A percentile compares a stretch with the other conserved stretches of the same genome.
Conservation (phyloP, 176 grass and related monocot genomes). For the Secale cereale region DNA sequence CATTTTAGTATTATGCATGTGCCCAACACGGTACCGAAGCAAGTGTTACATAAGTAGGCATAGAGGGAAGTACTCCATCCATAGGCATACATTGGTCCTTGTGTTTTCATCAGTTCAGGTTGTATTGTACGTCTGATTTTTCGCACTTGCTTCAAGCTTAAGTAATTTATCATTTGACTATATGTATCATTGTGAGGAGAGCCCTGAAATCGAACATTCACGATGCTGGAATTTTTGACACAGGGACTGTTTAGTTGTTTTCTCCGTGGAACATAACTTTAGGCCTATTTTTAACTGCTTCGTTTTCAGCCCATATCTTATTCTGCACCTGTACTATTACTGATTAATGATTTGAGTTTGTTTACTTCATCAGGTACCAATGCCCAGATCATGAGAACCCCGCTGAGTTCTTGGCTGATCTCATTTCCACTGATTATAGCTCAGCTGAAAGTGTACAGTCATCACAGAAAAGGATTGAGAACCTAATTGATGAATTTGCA, state of each 20-base stretch:
- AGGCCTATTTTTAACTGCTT: background rate
- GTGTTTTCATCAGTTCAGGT: background rate
- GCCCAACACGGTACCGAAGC: background rate
- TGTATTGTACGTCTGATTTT: background rate
- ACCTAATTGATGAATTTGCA: conserved; percentile 74
- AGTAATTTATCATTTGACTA: background rate
- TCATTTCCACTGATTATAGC: conserved; percentile 91
- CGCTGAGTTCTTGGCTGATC: conserved; percentile 97
- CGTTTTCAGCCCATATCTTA: background rate
- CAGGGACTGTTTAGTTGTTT: background rate
- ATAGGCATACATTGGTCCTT: background rate
- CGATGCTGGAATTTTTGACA: background rate
- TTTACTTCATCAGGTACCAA: conserved; percentile 48
- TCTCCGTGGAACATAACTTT: background rate
- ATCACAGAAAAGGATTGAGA: conserved; percentile 75
- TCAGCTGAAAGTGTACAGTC: conserved; percentile 70
- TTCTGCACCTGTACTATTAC: conserved; percentile 7
- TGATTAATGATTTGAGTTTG: conserved; percentile 31
- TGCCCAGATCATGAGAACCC: conserved; percentile 97
- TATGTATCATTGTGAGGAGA: background rate
- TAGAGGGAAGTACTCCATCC: background rate
- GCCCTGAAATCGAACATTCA: background rate
- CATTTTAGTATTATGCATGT: background rate
- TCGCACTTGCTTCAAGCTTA: background rate
- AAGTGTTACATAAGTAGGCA: background rate